Evolutionary conservation across 1,284 basidiomycete species (phyloP).

Genomic region (Cryptococcus neoformans): DNA sequence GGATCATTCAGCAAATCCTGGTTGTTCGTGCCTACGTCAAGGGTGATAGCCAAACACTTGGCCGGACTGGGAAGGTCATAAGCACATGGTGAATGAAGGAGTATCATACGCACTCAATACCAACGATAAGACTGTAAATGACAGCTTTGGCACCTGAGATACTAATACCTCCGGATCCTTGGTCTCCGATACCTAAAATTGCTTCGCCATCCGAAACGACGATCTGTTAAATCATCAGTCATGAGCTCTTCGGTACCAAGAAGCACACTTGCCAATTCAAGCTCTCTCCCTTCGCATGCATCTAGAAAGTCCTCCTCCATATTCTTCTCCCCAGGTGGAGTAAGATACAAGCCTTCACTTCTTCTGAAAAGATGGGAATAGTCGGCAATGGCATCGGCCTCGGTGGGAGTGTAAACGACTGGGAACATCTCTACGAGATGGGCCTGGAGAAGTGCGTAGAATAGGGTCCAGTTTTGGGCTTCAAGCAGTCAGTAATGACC

Average conservation of each 20-base stretch:
- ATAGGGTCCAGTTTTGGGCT: conserved; percentile 70
- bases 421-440: conserved; percentile 65
- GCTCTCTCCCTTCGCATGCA: conserved; percentile 31
- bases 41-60: conserved; percentile 59
- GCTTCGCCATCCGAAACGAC: conserved; percentile 60
- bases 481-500: not conserved
- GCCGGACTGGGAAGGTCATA: conserved; percentile 14
- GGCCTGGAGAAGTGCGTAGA: conserved; percentile 61
- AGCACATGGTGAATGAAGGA: not conserved
- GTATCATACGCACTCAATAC: conserved; percentile 56
- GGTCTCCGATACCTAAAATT: conserved; percentile 65
- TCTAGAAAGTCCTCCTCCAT: conserved; percentile 43
- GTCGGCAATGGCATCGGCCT: conserved; percentile 72
- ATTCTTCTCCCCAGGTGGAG: conserved; percentile 22
- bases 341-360: conserved; percentile 37
- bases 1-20: conserved; percentile 34
- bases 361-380: conserved; percentile 77
- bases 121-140: conserved; percentile 75
- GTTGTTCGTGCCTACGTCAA: conserved; percentile 63
- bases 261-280: conserved; percentile 30
- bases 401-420: conserved; percentile 59
- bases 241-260: not conserved
- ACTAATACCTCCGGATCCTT: conserved; percentile 48
- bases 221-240: conserved; percentile 22
- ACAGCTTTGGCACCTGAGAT: conserved; percentile 69